Base-by-base conservation (phyloP, 1,284 basidiomycete species). In the Marasmius tenuissimus region DNA sequence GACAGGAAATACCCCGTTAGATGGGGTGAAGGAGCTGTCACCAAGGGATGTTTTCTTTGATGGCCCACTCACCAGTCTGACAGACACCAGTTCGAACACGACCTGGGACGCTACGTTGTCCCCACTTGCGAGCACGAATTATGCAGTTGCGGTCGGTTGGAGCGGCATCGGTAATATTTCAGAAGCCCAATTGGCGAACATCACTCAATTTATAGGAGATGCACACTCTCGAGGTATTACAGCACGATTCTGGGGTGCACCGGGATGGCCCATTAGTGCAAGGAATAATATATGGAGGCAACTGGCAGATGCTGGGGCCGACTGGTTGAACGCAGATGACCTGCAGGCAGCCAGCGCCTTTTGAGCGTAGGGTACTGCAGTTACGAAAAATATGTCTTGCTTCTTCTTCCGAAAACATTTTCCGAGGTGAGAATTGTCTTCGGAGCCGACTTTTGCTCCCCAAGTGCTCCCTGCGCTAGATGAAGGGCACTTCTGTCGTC, bases 291-390 rank as follows among this genome's bases (percentile, higher is more conserved):
- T 83, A 4, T 84, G 81, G 82, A 70, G 67, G 59, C 72, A 73
- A 58, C 63, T 84, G 61, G 52, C 79, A 61, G 69, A 78, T 53
- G 74, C 75, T 50, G 83, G 83, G 4, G 77, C 76, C 22, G 81
- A 83, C 65, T 85, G 83, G 82, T 66, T 85, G 61, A 85, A 86
- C 63, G 82, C 79, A 14, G 83, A 85, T 69, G 81, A 84, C 65
- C 69, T 84, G 59, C 74, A 76, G 52, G 81, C 81, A 10, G 80
- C 81, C 16, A 62, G 61, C 52, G 35, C n/a, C 12, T 62, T 62
- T 34, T 62, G 48, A 62, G 18, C 9, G 45, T 47, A 14, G 16
- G 16, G 8, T 18, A 47, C 4, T 14, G 9, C 45, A 47, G 20
- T 47, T 47, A 47, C 20, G 40, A 42, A n/a, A 42, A 42, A n/a